phyloP scores from a whole-genome alignment of 176 grass and related monocot species.

The bread wheat (Triticum aestivum) region DNA sequence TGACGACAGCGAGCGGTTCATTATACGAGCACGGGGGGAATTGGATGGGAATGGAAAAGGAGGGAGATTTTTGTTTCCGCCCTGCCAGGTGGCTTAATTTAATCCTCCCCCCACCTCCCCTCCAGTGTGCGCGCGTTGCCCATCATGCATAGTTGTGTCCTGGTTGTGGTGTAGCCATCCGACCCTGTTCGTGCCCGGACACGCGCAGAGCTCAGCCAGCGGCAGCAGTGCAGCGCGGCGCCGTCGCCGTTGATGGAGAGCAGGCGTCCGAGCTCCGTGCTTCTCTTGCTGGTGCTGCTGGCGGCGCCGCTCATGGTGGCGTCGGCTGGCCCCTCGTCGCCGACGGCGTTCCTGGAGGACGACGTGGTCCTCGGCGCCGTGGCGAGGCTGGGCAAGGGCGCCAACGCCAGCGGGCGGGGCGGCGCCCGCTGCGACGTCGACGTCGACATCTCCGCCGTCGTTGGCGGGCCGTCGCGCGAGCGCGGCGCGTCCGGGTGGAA shows the following conservation, averaged over 20 bases:
- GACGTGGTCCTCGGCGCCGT: slow-evolving; percentile 12
- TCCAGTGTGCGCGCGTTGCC: not conserved
- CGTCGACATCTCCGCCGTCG: not conserved
- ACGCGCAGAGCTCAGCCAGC: too few relatives aligned
- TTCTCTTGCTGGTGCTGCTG: not conserved
- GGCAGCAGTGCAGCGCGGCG: not conserved
- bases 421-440: not conserved
- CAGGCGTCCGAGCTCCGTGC: not conserved
- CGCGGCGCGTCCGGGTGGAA: slow-evolving; percentile 41
- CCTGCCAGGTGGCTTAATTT: not conserved
- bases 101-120: not conserved
- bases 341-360: slow-evolving; percentile 31
- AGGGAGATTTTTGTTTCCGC: not conserved
- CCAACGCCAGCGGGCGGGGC: slow-evolving; percentile 38
- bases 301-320: not conserved
- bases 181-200: not conserved
- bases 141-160: not conserved
- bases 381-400: slow-evolving; percentile 14
- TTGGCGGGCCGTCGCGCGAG: not conserved
- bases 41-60: not conserved
- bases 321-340: not conserved
- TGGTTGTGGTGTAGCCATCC: not conserved
- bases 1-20: not conserved
- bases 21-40: slow-evolving; percentile 15
- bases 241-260: not conserved